Evolutionary conservation across 1,139 yeast genomes (phyloP).

Genomic region (Taphrina deformans): DNA sequence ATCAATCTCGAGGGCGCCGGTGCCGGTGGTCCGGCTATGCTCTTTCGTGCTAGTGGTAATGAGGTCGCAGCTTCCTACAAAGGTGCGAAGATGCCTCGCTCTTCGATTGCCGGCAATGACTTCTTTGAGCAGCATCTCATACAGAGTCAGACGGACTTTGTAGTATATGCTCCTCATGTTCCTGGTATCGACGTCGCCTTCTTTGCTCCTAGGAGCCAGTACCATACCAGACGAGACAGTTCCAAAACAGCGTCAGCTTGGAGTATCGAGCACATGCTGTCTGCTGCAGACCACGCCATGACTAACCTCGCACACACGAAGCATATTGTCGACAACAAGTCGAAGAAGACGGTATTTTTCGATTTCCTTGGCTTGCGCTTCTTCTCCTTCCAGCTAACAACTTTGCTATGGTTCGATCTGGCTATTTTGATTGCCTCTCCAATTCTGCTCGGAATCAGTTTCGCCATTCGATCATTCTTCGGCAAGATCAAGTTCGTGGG

Average conservation of each 20-base stretch:
- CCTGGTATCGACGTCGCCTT: constrained; percentile 83
- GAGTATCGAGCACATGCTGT: constrained; percentile 40
- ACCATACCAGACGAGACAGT: constrained; percentile 76
- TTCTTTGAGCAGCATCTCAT: constrained; percentile 53
- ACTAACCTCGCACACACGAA: constrained; percentile 38
- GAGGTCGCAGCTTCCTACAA: constrained; percentile 41
- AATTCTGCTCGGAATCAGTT: constrained; percentile 35
- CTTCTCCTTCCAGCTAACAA: constrained; percentile 35
- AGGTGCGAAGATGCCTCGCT: constrained; percentile 39
- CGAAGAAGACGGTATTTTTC: constrained; percentile 38
- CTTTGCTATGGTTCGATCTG: constrained; percentile 37
- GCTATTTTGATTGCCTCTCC: constrained; percentile 39
- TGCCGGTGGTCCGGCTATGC: constrained; percentile 82
- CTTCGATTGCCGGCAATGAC: constrained; percentile 40
- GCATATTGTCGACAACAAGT: constrained; percentile 31
- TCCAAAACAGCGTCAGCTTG: constrained; percentile 57
- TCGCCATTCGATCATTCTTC: constrained; percentile 43
- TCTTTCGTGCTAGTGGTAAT: constrained; percentile 80
- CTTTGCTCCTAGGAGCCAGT: constrained; percentile 73
- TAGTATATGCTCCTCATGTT: constrained; percentile 56
- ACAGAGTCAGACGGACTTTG: constrained; percentile 81
- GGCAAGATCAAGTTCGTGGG: constrained; percentile 39
- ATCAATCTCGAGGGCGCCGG: constrained; percentile 95
- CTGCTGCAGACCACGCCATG: constrained; percentile 39
- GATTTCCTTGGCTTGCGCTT: constrained; percentile 30